Conservation (phyloP, 495 filamentous ascomycete genomes). For the Darksidea phi region DNA sequence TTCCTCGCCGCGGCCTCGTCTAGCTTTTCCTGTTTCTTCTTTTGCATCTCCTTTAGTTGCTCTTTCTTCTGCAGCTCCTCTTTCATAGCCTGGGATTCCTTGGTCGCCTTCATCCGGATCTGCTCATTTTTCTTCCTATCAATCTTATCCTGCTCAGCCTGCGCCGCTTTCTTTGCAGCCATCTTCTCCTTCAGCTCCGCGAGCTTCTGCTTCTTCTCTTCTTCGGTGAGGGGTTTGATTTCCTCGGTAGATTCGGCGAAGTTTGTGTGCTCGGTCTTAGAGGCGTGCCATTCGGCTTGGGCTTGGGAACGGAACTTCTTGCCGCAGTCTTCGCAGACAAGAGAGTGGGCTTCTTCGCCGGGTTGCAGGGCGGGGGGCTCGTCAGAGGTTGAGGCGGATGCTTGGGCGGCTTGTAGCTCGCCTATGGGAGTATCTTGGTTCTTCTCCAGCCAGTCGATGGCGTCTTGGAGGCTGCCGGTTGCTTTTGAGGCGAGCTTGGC, state of each 20-base stretch:
- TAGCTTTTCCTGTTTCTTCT: constrained; percentile 80
- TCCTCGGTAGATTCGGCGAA: constrained; percentile 93
- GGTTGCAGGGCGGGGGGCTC: constrained; percentile 53
- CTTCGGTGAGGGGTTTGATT: constrained; percentile 83
- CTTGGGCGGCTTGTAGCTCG: constrained; percentile 66
- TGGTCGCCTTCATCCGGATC: constrained; percentile 66
- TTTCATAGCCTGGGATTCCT: constrained; percentile 44
- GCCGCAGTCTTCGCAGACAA: constrained; percentile 87
- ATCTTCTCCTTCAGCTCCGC: constrained; percentile 70
- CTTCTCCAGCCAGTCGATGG: constrained; percentile 89
- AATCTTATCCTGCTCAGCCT: constrained; percentile 71
- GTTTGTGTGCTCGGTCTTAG: constrained; percentile 82
- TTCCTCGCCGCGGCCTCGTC: constrained; percentile 85
- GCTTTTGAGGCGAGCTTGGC: constrained; percentile 80
- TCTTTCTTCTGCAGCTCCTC: constrained; percentile 78
- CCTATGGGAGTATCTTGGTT: constrained; percentile 82
- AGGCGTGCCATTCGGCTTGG: constrained; percentile 86
- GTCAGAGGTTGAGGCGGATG: constrained; percentile 43
- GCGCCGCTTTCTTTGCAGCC: constrained; percentile 68
- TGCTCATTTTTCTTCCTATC: constrained; percentile 92
- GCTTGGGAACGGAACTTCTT: constrained; percentile 81
- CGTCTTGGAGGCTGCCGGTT: constrained; percentile 73
- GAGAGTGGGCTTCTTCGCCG: constrained; percentile 61
- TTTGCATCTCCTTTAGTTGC: constrained; percentile 80
- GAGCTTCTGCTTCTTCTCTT: constrained; percentile 80